Percentiles rank a stretch among this genome's conserved stretches.
phyloP scores from a whole-genome alignment of 495 filamentous ascomycete species.

The Talaromyces liani region DNA sequence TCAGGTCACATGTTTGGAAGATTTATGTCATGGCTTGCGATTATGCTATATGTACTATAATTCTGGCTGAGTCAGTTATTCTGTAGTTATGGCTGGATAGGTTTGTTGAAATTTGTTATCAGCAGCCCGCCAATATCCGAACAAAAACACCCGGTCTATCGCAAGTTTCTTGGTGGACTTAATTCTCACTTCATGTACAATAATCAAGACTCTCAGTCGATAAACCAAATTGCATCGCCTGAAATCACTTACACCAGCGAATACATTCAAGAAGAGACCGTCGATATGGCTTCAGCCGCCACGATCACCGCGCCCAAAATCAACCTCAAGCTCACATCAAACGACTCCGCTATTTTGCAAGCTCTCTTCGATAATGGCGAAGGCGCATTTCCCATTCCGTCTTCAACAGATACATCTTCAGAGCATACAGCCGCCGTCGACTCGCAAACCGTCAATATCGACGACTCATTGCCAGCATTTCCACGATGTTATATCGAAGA shows the following conservation, averaged over 20 bases:
- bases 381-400: conserved; percentile 52
- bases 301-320: conserved; percentile 32
- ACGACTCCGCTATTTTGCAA: conserved; percentile 65
- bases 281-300: conserved; percentile 6
- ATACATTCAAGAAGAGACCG: not conserved
- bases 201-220: not conserved
- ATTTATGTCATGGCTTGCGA: not conserved
- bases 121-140: not conserved
- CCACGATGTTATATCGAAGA: conserved; percentile 20
- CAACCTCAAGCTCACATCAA: conserved; percentile 48
- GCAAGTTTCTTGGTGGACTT: not conserved
- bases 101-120: not conserved
- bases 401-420: not conserved
- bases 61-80: not conserved
- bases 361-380: conserved; percentile 64
- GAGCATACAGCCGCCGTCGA: conserved; percentile 24
- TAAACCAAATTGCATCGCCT: not conserved
- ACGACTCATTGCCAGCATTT: conserved; percentile 19
- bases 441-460: conserved; percentile 55
- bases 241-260: not conserved
- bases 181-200: not conserved
- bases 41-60: not conserved
- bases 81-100: not conserved
- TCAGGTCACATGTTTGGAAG: not conserved
- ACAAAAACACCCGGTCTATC: not conserved